phyloP scores from a whole-genome alignment of 1,284 basidiomycete species.

The Rhodotorula sp. region DNA sequence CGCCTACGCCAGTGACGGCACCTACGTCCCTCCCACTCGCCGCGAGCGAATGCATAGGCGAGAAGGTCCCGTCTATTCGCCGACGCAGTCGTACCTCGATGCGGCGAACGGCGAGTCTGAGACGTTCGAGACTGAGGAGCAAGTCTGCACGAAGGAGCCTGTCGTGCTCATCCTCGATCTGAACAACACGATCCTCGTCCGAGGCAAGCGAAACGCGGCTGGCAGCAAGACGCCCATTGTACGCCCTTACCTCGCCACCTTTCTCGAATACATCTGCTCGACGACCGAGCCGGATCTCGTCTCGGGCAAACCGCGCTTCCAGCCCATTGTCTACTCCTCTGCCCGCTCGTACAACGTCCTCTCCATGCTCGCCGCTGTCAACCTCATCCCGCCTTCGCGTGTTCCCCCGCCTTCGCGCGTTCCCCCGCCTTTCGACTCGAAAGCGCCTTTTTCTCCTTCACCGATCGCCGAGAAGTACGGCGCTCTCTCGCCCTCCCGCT shows the following conservation, averaged over 20 bases:
- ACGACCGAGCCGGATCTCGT: not conserved
- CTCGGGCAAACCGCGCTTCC: not conserved
- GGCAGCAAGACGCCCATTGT: slow-evolving; percentile 25
- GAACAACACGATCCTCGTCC: slow-evolving; percentile 36
- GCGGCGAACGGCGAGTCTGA: not conserved
- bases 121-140: not conserved
- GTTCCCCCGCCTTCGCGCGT: not conserved
- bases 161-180: slow-evolving; percentile 31
- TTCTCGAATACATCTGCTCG: slow-evolving; percentile 30
- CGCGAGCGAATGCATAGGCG: no score
- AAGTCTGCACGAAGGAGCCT: slow-evolving; percentile 1
- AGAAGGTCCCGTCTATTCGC: not conserved
- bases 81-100: slow-evolving; percentile 7
- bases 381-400: slow-evolving; percentile 15
- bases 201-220: slow-evolving; percentile 2
- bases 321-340: slow-evolving; percentile 28
- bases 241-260: slow-evolving; percentile 34
- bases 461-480: no score
- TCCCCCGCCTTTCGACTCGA: not conserved
- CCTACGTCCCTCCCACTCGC: no score
- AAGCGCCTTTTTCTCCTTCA: not conserved
- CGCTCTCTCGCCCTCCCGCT: no score
- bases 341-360: slow-evolving; percentile 32
- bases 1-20: no score
- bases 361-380: slow-evolving; percentile 25